Evolutionary conservation across 2,329 filamentous ascomycete species (phyloP), one percentile per base, ranked within the genome.

Genomic region (Fusarium brevicatenulatum): DNA sequence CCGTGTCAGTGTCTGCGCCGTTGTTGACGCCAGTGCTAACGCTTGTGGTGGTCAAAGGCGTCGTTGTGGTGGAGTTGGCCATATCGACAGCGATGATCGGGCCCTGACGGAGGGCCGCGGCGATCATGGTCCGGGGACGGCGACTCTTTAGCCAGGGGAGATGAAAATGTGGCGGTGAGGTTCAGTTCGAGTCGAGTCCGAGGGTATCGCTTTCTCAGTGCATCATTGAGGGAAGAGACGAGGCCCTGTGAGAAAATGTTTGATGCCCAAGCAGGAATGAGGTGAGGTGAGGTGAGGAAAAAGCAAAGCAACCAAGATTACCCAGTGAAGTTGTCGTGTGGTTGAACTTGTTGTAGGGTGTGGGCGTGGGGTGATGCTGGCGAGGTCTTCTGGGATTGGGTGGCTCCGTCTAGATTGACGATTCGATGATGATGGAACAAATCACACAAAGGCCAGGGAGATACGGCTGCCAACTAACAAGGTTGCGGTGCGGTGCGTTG

Each of bases 61-160:
- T 63, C 23, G 63, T 72, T 42, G 57, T 72, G 57, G 62, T 65
- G 59, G 72, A 70, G 70, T 44, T 72, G 30, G 74, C 49, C 74
- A 77, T 74, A 36, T 66, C 67, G 55, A 63, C 32, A 66, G 74
- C 64, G 56, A 73, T 65, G 59, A 66, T 61, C 47, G 72, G 68
- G 66, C 68, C 72, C 56, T 66, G 72, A 43, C 57, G 68, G 46
- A 74, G 53, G 63, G 68, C 61, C 54, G 64, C 47, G 30, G 60
- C 59, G 50, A 76, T 62, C 74, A 74, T 77, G 57, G 62, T 63
- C 67, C 40, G 28, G 46, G 36, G 43, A 47, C 43, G 58, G 61
- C 71, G 55, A 59, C 44, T 68, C 57, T 67, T 56, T 47, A 44
- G 58, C 70, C 69, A 71, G 62, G 42, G 53, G 43, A 52, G 59